Evolutionary conservation across 257 asterid genomes (phyloP).

Genomic region (Ilex aquifolium): DNA sequence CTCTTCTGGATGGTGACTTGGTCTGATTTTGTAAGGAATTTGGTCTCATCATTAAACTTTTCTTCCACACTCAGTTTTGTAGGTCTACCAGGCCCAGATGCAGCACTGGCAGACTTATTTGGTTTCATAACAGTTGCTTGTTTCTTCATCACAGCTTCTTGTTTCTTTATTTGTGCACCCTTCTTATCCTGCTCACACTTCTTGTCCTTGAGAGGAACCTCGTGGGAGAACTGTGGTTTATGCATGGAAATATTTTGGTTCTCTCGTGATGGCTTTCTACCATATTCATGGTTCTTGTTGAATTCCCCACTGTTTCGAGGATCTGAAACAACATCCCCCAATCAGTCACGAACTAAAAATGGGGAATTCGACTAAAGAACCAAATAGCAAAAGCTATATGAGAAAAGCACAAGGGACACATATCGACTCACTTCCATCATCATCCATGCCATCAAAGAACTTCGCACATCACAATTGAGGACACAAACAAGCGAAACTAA

Average conservation of each 20-base stretch:
- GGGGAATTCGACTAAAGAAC: slow-evolving; percentile 55
- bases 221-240: slow-evolving; percentile 24
- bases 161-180: slow-evolving; percentile 36
- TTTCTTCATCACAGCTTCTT: slow-evolving; percentile 36
- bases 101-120: slow-evolving; percentile 30
- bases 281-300: slow-evolving; percentile 59
- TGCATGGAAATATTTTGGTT: slow-evolving; percentile 22
- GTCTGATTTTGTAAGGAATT: slow-evolving; percentile 37
- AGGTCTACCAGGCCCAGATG: slow-evolving; percentile 44
- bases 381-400: slow-evolving; percentile 32
- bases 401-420: slow-evolving; percentile 17
- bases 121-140: slow-evolving; percentile 37
- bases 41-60: slow-evolving; percentile 31
- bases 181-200: slow-evolving; percentile 5
- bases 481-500: slow-evolving; percentile 18
- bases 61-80: slow-evolving; percentile 34
- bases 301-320: slow-evolving; percentile 73
- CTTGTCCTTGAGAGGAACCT: slow-evolving; percentile 30
- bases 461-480: slow-evolving; percentile 23
- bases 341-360: slow-evolving; percentile 27
- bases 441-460: slow-evolving; percentile 98
- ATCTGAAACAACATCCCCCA: slow-evolving; percentile 61
- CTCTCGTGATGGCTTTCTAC: slow-evolving; percentile 49
- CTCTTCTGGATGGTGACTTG: slow-evolving; percentile 37
- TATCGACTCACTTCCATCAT: slow-evolving; percentile 90